A percentile compares a stretch with the other conserved stretches of the same genome.
phyloP scores from a whole-genome alignment of 768 basidiomycete genomes.

The Boletus rubescentipes region DNA sequence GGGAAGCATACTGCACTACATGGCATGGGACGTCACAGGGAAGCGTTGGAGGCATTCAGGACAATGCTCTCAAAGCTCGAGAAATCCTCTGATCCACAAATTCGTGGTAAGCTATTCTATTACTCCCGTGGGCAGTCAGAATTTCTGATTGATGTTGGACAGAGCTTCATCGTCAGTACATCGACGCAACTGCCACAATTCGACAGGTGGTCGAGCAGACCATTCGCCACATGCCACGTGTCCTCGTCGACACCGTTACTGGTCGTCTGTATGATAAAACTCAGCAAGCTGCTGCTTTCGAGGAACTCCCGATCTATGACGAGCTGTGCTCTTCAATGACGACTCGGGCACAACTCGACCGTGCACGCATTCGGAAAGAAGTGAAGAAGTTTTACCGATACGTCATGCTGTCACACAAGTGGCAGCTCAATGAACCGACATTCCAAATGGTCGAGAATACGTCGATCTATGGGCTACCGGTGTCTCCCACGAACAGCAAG shows the following conservation, averaged over 20 bases:
- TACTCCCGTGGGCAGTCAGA: no score
- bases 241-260: constrained; percentile 4
- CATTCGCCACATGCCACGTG: not conserved
- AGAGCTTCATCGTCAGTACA: not conserved
- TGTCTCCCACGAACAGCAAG: not conserved
- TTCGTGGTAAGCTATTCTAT: not conserved
- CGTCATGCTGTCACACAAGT: constrained; percentile 6
- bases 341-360: not conserved
- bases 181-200: not conserved
- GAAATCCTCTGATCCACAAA: not conserved
- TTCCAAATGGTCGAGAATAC: not conserved
- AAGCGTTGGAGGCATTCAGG: not conserved
- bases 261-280: not conserved
- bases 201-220: not conserved
- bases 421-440: not conserved
- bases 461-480: not conserved
- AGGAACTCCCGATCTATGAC: not conserved
- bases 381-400: constrained; percentile 2
- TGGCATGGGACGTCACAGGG: not conserved
- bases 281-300: constrained; percentile 5
- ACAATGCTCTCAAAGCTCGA: not conserved
- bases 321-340: constrained; percentile 5
- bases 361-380: not conserved
- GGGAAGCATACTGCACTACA: not conserved
- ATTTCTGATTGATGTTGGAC: no score